Conservation (phyloP, 495 filamentous ascomycete genomes). For the Chaetomidium leptoderma region DNA sequence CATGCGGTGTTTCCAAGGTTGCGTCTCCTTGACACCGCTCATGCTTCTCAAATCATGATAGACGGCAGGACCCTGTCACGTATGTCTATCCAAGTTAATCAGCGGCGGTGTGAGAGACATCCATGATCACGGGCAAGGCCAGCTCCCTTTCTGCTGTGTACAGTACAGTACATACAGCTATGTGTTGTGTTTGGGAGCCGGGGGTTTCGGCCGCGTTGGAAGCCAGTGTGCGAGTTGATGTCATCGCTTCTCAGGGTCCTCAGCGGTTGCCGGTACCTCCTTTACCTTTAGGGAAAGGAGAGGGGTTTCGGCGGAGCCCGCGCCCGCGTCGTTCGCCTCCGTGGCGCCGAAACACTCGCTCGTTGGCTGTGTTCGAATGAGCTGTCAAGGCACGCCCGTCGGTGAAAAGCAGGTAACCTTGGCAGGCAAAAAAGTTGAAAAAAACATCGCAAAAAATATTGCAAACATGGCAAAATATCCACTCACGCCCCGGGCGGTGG, state of each 20-base stretch:
- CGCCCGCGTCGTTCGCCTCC: conserved; percentile 9
- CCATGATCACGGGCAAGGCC: background rate
- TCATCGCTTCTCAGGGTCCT: conserved; percentile 17
- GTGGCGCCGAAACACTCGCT: background rate
- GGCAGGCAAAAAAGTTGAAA: background rate
- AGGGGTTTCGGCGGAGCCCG: conserved; percentile 13
- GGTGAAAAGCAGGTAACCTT: no score
- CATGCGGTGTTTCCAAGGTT: background rate
- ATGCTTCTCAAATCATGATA: background rate
- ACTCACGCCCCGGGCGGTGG: background rate
- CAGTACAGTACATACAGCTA: no score
- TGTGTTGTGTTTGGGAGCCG: no score
- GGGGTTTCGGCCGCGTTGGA: background rate
- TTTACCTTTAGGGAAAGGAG: background rate
- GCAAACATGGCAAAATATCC: background rate
- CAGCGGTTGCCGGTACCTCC: background rate
- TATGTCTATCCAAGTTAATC: background rate
- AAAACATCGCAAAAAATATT: no score
- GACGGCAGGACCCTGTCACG: background rate
- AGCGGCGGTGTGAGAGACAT: background rate
- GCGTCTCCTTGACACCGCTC: background rate
- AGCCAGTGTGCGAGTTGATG: conserved; percentile 29
- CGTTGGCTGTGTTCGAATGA: background rate
- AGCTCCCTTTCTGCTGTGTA: background rate
- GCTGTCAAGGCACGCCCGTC: background rate